These are phyloP conservation scores for Russula abietina DNA, from an alignment of 768 basidiomycete genomes.

Conservation along the genomic window DNA sequence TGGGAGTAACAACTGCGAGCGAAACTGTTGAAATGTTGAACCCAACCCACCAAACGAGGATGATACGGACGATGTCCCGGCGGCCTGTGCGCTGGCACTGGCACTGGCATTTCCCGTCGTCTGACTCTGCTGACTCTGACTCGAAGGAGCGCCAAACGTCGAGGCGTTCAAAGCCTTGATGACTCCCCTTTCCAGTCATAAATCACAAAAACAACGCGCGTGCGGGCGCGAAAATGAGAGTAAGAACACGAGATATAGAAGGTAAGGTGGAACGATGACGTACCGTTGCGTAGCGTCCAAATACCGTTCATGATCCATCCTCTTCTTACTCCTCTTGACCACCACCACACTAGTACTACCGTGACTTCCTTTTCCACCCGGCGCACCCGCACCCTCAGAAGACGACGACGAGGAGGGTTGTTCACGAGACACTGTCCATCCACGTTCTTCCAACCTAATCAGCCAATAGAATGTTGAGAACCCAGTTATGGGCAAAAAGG, in stretches of 20 bases:
- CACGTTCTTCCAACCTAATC: not conserved
- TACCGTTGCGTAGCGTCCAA: constrained; percentile 14
- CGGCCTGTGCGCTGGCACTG: too few species aligned
- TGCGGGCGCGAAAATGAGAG: not conserved
- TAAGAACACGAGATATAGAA: not conserved
- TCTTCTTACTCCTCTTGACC: not conserved
- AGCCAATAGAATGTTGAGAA: not conserved
- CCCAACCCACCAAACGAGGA: too few species aligned
- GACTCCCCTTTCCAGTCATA: not conserved
- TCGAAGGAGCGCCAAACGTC: not conserved
- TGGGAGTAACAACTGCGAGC: too few species aligned
- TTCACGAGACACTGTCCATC: not conserved
- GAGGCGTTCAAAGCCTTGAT: not conserved
- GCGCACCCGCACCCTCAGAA: not conserved
- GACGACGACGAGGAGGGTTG: too few species aligned
- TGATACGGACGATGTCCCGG: too few species aligned
- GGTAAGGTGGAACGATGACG: not conserved
- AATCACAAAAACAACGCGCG: too few species aligned
- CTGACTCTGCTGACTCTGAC: too few species aligned
- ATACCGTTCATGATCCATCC: constrained; percentile 2
- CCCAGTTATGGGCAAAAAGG: not conserved
- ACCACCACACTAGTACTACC: not conserved
- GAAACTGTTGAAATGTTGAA: too few species aligned
- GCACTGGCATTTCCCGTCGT: too few species aligned
- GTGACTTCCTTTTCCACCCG: too few species aligned